These are phyloP conservation scores for Penicillium sp. DNA, from an alignment of 2,329 filamentous ascomycete genomes.

Conservation along the genomic window DNA sequence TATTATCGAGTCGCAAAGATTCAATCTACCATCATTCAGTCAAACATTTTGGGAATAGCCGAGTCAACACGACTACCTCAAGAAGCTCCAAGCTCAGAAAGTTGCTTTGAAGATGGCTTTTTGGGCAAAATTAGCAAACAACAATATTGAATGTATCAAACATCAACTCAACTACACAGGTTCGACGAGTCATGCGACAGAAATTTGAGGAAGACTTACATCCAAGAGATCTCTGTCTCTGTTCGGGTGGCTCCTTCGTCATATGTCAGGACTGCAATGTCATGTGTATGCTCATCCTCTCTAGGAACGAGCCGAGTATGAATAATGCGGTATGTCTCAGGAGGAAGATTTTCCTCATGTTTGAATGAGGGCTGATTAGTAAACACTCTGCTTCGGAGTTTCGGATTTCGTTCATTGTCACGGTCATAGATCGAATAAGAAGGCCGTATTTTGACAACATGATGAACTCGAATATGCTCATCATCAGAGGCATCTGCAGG, in stretches of 20 bases:
- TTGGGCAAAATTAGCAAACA: background rate
- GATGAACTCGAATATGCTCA: background rate
- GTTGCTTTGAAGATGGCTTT: constrained; percentile 1
- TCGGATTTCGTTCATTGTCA: background rate
- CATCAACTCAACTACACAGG: too few relatives aligned
- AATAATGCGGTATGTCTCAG: constrained; percentile 1
- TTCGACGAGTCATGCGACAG: background rate
- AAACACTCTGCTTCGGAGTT: background rate
- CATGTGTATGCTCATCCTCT: background rate
- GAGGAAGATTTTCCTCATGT: background rate
- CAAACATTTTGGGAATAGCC: background rate
- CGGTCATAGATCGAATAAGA: background rate
- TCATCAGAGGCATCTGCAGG: background rate
- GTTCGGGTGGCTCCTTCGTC: background rate
- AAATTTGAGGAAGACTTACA: background rate
- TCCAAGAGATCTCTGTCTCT: background rate
- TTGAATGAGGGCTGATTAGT: background rate
- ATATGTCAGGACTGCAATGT: background rate
- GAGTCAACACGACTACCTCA: background rate
- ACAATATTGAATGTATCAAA: too few relatives aligned
- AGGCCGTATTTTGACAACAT: background rate
- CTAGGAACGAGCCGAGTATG: background rate
- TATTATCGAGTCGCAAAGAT: background rate
- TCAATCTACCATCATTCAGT: constrained; percentile 1
- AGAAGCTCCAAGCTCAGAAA: background rate